Conservation (phyloP, 2,329 filamentous ascomycete species). For the Colletotrichum sp. region DNA sequence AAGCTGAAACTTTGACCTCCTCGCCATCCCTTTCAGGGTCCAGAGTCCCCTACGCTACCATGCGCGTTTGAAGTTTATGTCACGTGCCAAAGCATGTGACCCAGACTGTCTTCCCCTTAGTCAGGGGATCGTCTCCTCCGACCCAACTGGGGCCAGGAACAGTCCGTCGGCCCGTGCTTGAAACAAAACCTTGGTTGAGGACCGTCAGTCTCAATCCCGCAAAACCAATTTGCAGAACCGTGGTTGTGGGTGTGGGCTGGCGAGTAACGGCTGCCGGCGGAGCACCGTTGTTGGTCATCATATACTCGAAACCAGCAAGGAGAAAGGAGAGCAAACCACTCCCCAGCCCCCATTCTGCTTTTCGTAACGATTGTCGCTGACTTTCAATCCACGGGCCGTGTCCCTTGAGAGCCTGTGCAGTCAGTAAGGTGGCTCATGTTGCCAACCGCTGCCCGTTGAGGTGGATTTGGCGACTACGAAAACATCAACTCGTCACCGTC, state of each 20-base stretch:
- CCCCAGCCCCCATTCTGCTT: neutral
- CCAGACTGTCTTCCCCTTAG: neutral
- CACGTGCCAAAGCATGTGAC: neutral
- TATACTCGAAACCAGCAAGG: neutral
- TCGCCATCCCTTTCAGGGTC: slow-evolving; percentile 13
- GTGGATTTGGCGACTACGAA: neutral
- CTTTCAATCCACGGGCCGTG: neutral
- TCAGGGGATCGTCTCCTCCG: neutral
- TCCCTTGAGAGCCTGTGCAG: neutral
- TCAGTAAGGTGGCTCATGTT: neutral
- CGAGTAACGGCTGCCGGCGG: neutral
- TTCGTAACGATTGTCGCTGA: neutral
- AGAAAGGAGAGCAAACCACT: neutral
- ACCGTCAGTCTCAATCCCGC: neutral
- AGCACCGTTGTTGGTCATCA: neutral
- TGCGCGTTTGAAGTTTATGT: neutral
- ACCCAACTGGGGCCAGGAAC: neutral
- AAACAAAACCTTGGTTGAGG: neutral
- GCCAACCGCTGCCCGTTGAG: neutral
- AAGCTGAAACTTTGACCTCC: slow-evolving; percentile 11
- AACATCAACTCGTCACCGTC: neutral
- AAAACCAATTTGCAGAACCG: neutral
- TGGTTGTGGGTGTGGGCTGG: neutral
- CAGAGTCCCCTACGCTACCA: neutral
- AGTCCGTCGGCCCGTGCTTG: neutral